Conservation (phyloP, 225 moss, liverwort and hornwort genomes). For the Sphagnum contortum region DNA sequence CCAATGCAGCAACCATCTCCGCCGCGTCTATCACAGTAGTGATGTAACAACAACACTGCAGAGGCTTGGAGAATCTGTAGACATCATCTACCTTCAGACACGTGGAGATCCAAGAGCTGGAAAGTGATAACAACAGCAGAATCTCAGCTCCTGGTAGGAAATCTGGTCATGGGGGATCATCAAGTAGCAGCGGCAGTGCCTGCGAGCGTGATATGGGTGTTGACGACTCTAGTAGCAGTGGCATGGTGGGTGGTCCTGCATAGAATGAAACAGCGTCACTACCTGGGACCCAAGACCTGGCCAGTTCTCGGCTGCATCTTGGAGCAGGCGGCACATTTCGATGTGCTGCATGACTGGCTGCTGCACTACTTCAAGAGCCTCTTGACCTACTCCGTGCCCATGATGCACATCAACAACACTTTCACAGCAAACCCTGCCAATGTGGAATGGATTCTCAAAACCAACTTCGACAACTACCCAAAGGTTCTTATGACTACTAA, state of each 20-base stretch:
- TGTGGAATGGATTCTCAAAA: constrained; percentile 41
- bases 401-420: constrained; percentile 15
- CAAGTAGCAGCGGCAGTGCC: too few relatives aligned
- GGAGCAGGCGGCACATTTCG: constrained; percentile 26
- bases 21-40: too few relatives aligned
- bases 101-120: too few relatives aligned
- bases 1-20: too few relatives aligned
- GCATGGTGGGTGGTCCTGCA: constrained; percentile 26
- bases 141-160: too few relatives aligned
- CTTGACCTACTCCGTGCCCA: constrained; percentile 25
- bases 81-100: too few relatives aligned
- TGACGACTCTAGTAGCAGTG: constrained; percentile 1
- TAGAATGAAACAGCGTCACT: constrained; percentile 17
- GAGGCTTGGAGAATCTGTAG: too few relatives aligned
- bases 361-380: constrained; percentile 16
- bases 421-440: constrained; percentile 30
- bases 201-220: background rate
- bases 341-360: constrained; percentile 30
- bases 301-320: constrained; percentile 19
- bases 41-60: too few relatives aligned
- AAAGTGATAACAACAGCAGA: too few relatives aligned
- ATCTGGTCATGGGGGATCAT: too few relatives aligned
- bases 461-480: constrained; percentile 36
- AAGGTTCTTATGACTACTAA: constrained; percentile 12
- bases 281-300: constrained; percentile 42